Evolutionary conservation across 1,284 basidiomycete genomes (phyloP).

Genomic region (Leccinum angustisporum): DNA sequence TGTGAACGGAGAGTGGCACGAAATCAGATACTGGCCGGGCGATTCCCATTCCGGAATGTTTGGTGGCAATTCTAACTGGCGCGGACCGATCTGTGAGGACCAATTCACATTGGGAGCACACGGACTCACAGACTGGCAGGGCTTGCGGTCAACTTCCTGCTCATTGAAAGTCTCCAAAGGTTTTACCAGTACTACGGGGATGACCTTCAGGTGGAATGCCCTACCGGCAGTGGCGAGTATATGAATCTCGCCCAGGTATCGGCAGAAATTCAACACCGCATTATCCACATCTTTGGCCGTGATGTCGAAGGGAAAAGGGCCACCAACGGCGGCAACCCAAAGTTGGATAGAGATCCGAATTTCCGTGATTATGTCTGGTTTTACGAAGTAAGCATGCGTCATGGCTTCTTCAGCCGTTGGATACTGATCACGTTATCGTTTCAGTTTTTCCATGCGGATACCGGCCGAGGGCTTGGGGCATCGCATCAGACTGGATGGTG

Average conservation of each 20-base stretch:
- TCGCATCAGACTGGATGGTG: conserved; percentile 98
- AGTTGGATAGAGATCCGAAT: conserved; percentile 90
- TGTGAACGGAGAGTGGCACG: conserved; percentile 88
- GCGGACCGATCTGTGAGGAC: conserved; percentile 76
- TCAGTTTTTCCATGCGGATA: conserved; percentile 94
- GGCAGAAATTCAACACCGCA: conserved; percentile 95
- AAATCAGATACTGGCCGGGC: conserved; percentile 97
- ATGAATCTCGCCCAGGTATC: conserved; percentile 94
- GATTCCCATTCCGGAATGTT: conserved; percentile 98
- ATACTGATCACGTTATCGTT: conserved; percentile 6
- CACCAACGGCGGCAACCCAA: conserved; percentile 87
- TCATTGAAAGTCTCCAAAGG: conserved; percentile 91
- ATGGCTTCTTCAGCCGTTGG: not conserved
- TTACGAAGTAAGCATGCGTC: conserved; percentile 64
- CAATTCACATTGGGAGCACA: not conserved
- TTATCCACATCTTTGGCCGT: conserved; percentile 95
- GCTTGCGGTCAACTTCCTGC: conserved; percentile 93
- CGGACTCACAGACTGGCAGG: conserved; percentile 37
- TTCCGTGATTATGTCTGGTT: conserved; percentile 97
- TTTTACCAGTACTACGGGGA: conserved; percentile 98
- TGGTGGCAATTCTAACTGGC: conserved; percentile 97
- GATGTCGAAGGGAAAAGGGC: conserved; percentile 86
- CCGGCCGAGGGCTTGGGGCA: conserved; percentile 88
- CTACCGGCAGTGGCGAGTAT: conserved; percentile 91
- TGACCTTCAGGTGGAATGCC: conserved; percentile 89